A percentile compares a stretch with the other conserved stretches of the same genome.
Conservation (phyloP, 305 asterid species). For the Stenogyne calaminthoides region DNA sequence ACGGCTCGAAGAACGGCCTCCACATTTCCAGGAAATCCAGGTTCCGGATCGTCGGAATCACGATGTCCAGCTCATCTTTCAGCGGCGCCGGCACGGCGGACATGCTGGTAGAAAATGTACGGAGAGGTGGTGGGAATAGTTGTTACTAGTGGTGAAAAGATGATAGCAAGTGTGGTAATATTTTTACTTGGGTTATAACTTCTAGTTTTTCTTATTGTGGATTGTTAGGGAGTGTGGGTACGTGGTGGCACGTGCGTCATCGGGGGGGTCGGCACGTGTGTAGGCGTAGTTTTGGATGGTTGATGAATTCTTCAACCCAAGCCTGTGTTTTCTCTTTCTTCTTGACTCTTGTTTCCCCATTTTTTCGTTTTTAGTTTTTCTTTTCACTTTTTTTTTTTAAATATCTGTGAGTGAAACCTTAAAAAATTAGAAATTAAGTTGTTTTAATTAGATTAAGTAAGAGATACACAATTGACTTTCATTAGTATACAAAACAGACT, state of each 20-base stretch:
- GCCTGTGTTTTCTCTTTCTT: background rate
- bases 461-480: no score
- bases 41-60: constrained; percentile 11
- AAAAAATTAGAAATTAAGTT: no score
- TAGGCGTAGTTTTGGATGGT: background rate
- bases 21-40: constrained; percentile 8
- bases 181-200: background rate
- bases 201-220: background rate
- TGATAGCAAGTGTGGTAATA: background rate
- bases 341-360: background rate
- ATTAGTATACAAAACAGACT: no score
- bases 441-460: fast-evolving
- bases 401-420: background rate
- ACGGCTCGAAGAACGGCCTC: constrained; percentile 11
- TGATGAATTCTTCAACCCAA: background rate
- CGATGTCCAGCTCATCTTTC: constrained; percentile 15
- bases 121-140: no score
- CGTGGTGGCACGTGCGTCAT: constrained; percentile 30
- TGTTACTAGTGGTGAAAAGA: background rate
- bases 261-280: constrained; percentile 28
- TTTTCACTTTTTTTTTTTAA: background rate
- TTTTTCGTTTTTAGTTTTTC: background rate
- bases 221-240: background rate
- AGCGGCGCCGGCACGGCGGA: constrained; percentile 4
- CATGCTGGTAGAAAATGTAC: background rate